Evolutionary conservation across 2,329 filamentous ascomycete species (phyloP), one percentile per base, ranked within the genome.

Genomic region (Fusarium anguioides): DNA sequence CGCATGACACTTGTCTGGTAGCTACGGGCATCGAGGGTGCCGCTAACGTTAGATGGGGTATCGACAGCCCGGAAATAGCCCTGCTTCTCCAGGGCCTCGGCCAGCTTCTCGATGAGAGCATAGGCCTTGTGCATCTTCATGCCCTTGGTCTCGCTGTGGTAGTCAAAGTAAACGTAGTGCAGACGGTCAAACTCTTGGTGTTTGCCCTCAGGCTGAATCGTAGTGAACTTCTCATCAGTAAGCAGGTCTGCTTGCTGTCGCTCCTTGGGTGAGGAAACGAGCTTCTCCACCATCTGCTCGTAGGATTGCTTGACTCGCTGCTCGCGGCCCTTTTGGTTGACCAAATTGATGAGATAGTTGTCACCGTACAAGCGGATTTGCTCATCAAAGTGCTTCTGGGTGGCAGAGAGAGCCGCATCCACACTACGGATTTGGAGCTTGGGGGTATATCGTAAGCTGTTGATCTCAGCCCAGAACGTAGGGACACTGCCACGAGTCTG

Each of bases 111-210:
- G 60, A 99, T 84, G 21, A 99, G 86, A 39, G 96, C 84, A 78
- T 95, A 90, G 1, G 95, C 94, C 46, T 94, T 92, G 77, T 99
- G 91, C 92, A 96, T 97, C 75, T 92, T 89, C 73, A 97, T 85
- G 35, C 95, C 95, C 80, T 97, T 97, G 47, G 96, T 99, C 81
- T 99, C 96, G 75, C 91, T 94, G 82, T 99, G 96, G 78, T 96
- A 99, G 81, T 99, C 96, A 76, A 99, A 99, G 82, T 98, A 99
- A 72, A 98, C 81, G 78, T 99, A 99, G 81, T 99, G 95, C 41
- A 99, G 82, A 41, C 90, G 90, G 77, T 97, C 94, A 77, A 91
- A 92, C 66, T 89, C 83, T 65, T 91, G 78, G 46, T 67, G 86
- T 58, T 82, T 82, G 45, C 82, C 82, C 42, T 87, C 81, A 72